phyloP scores from a whole-genome alignment of 345 rosid species.

The Sisymbrium irio region DNA sequence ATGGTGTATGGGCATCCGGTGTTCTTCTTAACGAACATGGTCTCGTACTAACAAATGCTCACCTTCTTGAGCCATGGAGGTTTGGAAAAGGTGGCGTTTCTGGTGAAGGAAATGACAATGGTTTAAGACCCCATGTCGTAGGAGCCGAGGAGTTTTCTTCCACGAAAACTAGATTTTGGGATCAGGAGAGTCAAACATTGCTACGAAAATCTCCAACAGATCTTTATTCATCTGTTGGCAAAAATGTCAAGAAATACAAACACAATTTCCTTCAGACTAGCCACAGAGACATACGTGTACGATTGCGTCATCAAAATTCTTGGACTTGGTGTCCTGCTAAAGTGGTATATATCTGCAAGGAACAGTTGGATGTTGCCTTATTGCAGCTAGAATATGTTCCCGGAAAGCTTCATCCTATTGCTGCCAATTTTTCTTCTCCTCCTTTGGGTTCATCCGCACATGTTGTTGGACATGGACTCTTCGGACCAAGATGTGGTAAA shows the following conservation, averaged over 20 bases:
- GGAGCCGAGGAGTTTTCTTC: conserved; percentile 36
- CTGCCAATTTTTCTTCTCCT: conserved; percentile 49
- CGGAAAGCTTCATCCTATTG: conserved; percentile 52
- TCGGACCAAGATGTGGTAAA: conserved; percentile 87
- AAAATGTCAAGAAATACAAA: conserved; percentile 34
- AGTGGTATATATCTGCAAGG: conserved; percentile 68
- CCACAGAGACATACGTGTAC: conserved; percentile 56
- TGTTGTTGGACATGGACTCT: conserved; percentile 85
- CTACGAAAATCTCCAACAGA: conserved; percentile 19
- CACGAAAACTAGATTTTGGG: conserved; percentile 33
- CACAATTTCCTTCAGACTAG: conserved; percentile 38
- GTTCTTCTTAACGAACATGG: conserved; percentile 78
- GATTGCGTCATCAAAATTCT: conserved; percentile 60
- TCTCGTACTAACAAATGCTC: conserved; percentile 88
- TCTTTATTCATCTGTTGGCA: conserved; percentile 30
- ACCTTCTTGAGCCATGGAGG: conserved; percentile 94
- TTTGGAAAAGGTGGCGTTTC: conserved; percentile 62
- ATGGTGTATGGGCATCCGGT: conserved; percentile 94
- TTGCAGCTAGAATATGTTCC: conserved; percentile 66
- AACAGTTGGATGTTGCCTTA: conserved; percentile 82
- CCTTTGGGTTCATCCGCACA: conserved; percentile 65
- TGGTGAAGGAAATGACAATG: conserved; percentile 37
- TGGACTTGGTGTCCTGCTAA: conserved; percentile 84
- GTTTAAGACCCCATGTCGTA: conserved; percentile 14
- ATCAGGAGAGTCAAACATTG: conserved; percentile 25